Base-by-base conservation (phyloP, 768 basidiomycete species). In the Imleria badia region DNA sequence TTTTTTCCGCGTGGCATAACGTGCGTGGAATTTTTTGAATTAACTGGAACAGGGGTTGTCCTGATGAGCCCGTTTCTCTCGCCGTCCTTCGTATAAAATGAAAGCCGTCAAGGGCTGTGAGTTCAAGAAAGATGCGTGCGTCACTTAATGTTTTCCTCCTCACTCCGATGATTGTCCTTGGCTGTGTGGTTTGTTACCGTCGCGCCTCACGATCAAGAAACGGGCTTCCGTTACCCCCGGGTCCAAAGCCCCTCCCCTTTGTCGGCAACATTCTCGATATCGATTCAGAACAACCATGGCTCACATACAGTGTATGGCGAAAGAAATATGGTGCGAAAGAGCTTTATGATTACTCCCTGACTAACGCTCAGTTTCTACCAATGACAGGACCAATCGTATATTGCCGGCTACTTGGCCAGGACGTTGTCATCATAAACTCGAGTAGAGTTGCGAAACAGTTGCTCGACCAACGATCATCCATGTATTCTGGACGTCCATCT, bases 381-480 rank as follows among this genome's bases (percentile, higher is more conserved):
- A n/a, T 34, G 42, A 20, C 48, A 71, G 68, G 68, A 5, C 61
- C 67, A 10, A 59, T 71, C 31, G 63, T 71, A 19, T 63, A 71
- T 29, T 69, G 64, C 35, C 56, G 50, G 35, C 50, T 69, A 9
- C 56, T 69, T 7, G 63, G 67, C 22, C 69, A 69, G 34, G 50
- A 56, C 8, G 51, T 70, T 20, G 43, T 69, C 36, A 51, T 69
- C 46, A 65, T 69, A 38, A 70, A 67, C 33, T 69, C 69, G 6
- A 53, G 45, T 13, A 60, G 36, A 23, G 53, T 69, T 10, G 68
- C 68, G 23, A 65, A 45, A 43, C 61, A 71, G 35, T 39, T 69
- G 36, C 65, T 69, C 41, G 65, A 71, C 49, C 62, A 70, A 33
- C 65, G 70, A 22, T 71, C 68, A 14, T 60, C 65, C 17, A 48